These are phyloP conservation scores for Sugiyamaella chiloensis DNA, from an alignment of 805 yeast genomes.

Conservation along the genomic window DNA sequence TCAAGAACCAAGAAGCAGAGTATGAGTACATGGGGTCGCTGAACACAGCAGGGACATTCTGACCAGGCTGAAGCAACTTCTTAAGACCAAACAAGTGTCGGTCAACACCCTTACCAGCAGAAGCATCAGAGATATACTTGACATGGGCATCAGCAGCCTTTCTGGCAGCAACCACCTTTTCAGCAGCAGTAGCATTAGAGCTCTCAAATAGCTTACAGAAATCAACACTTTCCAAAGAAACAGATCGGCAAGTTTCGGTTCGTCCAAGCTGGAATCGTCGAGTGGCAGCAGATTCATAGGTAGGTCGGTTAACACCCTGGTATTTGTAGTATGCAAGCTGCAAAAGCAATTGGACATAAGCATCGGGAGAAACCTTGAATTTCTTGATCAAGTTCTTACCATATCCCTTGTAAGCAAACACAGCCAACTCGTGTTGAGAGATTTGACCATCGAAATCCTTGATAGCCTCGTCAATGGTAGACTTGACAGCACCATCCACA, in stretches of 20 bases:
- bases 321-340: slow-evolving; percentile 87
- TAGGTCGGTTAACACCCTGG: slow-evolving; percentile 78
- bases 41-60: slow-evolving; percentile 61
- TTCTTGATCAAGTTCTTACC: slow-evolving; percentile 85
- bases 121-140: slow-evolving; percentile 67
- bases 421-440: slow-evolving; percentile 66
- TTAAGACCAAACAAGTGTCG: slow-evolving; percentile 90
- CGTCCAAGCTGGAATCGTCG: slow-evolving; percentile 85
- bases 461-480: slow-evolving; percentile 55
- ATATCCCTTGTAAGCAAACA: slow-evolving; percentile 76
- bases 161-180: slow-evolving; percentile 65
- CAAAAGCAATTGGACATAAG: slow-evolving; percentile 83
- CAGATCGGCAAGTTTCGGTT: slow-evolving; percentile 90
- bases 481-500: slow-evolving; percentile 49
- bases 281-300: slow-evolving; percentile 95
- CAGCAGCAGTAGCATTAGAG: slow-evolving; percentile 45
- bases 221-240: slow-evolving; percentile 62
- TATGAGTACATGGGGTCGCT: slow-evolving; percentile 71
- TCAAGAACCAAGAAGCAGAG: slow-evolving; percentile 79
- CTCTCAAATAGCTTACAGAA: slow-evolving; percentile 76
- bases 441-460: slow-evolving; percentile 55
- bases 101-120: slow-evolving; percentile 86
- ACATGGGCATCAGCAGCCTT: slow-evolving; percentile 74
- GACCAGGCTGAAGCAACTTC: slow-evolving; percentile 59
- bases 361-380: slow-evolving; percentile 88